phyloP scores from a whole-genome alignment of 345 rosid species.

The Camelina laxa region DNA sequence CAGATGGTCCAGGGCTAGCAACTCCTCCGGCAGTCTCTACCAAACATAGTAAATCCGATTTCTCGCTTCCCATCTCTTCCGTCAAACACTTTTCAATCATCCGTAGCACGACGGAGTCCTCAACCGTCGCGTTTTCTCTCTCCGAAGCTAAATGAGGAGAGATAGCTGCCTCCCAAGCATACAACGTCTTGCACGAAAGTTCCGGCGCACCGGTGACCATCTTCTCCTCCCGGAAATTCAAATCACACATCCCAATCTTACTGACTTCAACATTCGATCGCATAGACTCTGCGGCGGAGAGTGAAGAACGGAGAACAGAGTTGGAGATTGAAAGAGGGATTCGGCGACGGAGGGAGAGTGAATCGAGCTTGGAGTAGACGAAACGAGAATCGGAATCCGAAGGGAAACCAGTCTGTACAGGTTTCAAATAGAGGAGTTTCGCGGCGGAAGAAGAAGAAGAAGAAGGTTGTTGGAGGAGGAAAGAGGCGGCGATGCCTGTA shows the following conservation, averaged over 20 bases:
- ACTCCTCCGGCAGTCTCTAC: constrained; percentile 98
- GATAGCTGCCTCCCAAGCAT: constrained; percentile 85
- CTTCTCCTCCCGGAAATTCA: constrained; percentile 55
- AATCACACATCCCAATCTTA: constrained; percentile 52
- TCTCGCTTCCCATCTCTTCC: constrained; percentile 46
- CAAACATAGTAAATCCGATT: constrained; percentile 56
- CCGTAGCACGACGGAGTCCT: constrained; percentile 54
- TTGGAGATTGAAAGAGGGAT: constrained; percentile 61
- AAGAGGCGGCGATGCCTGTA: constrained; percentile 86
- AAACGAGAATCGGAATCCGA: constrained; percentile 86
- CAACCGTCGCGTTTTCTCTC: constrained; percentile 62
- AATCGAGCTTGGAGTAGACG: constrained; percentile 67
- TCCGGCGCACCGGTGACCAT: constrained; percentile 47
- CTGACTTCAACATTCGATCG: constrained; percentile 8
- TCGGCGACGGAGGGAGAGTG: constrained; percentile 59
- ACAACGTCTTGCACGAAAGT: constrained; percentile 69
- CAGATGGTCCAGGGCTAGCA: constrained; percentile 91
- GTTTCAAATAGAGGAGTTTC: constrained; percentile 79
- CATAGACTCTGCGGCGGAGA: constrained; percentile 53
- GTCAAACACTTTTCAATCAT: constrained; percentile 56
- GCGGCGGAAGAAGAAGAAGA: constrained; percentile 38
- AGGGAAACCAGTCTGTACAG: constrained; percentile 93
- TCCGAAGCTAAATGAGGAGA: constrained; percentile 91
- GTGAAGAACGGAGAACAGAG: constrained; percentile 63
- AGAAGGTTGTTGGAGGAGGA: constrained; percentile 59